Evolutionary conservation across 768 basidiomycete genomes (phyloP), one percentile per base, ranked within the genome.

Genomic region (Suillus fuscotomentosus): DNA sequence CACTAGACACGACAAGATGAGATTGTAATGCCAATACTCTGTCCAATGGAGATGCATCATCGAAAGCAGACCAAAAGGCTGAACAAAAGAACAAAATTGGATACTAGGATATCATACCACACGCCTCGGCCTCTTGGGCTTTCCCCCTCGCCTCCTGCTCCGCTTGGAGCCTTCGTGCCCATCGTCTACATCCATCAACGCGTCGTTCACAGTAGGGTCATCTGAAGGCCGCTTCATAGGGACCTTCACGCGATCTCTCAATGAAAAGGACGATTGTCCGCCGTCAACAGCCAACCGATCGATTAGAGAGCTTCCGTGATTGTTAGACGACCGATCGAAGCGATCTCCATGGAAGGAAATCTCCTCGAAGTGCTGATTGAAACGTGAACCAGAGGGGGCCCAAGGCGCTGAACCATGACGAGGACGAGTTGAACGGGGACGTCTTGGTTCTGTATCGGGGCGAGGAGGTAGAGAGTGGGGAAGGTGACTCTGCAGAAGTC

Each of bases 211-310:
- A 54, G 70, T 17, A 71, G 72, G 70, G 0, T 78, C 77, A 22
- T 73, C 76, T 14, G 70, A 64, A 38, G 75, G 71, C 24, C 77
- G 69, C 63, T 79, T 78, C n/a, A 63, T 65, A 1, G 75, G 73
- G 38, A 76, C 36, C 56, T 81, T 77, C n/a, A 81, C 78, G 15
- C 80, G 71, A 0, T 81, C 80, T 5, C 76, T 70, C 60, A 81
- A 63, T 5, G 67, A 68, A 38, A 63, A 60, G 63, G 63, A 47
- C 24, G 17, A 60, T 42, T 41, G 22, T 9, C 63, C 67, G 36
- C 60, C 72, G 36, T 72, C 71, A 17, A 79, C 63, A 13, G 70
- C 72, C 51, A 82, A 66, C 36, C 81, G 75, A 34, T 82, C 81
- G 31, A 82, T 63, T 20, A 82, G 66, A 0, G 81, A 82, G 2